These are phyloP conservation scores for Bruguiera gymnorhiza DNA, from an alignment of 345 rosid genomes.

Conservation along the genomic window DNA sequence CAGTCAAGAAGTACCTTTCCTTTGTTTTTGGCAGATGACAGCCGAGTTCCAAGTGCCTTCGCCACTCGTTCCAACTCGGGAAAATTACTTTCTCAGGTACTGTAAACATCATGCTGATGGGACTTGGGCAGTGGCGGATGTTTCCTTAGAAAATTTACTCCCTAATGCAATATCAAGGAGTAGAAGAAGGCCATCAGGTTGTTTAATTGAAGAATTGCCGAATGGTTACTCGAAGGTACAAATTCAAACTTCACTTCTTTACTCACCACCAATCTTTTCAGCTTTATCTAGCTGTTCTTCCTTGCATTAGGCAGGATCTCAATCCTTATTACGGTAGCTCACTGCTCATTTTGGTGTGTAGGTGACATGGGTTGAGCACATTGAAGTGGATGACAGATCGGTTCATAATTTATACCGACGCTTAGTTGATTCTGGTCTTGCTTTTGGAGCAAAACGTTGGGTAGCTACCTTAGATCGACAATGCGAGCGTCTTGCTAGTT, in stretches of 20 bases:
- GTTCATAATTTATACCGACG: conserved; percentile 62
- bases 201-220: conserved; percentile 83
- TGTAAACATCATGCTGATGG: conserved; percentile 79
- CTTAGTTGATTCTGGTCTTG: conserved; percentile 61
- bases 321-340: neutral
- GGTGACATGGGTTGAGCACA: conserved; percentile 93
- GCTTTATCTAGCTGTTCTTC: neutral
- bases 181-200: conserved; percentile 91
- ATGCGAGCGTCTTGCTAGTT: conserved; percentile 87
- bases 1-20: neutral
- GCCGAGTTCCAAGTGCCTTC: conserved; percentile 94
- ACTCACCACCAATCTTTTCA: too few relatives aligned
- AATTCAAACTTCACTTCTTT: neutral
- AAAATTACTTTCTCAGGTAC: conserved; percentile 74
- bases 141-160: conserved; percentile 67
- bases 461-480: conserved; percentile 82
- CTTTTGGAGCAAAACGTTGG: conserved; percentile 95
- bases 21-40: conserved; percentile 53
- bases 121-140: conserved; percentile 92
- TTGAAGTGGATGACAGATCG: conserved; percentile 72
- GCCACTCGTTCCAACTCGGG: conserved; percentile 79
- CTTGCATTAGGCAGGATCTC: too few relatives aligned
- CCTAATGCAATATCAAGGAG: conserved; percentile 43
- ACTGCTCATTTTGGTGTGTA: conserved; percentile 6
- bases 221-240: conserved; percentile 92